Conservation (phyloP, 1,284 basidiomycete genomes). For the Termitomyces sp. region DNA sequence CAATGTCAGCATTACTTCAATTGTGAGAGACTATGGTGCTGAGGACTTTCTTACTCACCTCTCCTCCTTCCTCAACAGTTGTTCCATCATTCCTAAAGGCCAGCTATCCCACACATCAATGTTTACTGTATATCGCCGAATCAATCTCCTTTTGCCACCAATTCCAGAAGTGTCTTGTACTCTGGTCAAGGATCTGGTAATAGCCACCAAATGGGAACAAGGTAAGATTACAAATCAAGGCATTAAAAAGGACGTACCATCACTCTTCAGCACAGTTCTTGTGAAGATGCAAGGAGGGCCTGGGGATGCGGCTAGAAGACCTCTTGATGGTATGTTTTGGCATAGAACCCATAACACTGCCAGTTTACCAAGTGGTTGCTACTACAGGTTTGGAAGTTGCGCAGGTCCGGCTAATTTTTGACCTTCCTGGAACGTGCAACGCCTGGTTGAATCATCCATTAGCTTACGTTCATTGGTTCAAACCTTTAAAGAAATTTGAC, state of each 20-base stretch:
- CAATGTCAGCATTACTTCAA: neutral
- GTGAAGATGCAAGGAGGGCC: neutral
- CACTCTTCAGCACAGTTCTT: constrained; percentile 7
- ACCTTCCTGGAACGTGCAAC: neutral
- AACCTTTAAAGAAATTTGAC: constrained; percentile 2
- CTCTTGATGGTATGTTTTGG: constrained; percentile 5
- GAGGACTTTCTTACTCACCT: neutral
- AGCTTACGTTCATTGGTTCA: constrained; percentile 5
- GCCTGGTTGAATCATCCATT: no score
- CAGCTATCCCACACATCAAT: neutral
- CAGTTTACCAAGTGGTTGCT: no score
- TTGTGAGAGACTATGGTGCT: neutral
- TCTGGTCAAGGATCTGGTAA: neutral
- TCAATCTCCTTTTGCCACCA: constrained; percentile 2
- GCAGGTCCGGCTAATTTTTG: constrained; percentile 9
- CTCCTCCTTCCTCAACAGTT: neutral
- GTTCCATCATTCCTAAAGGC: neutral
- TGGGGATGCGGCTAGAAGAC: neutral
- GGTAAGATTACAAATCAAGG: neutral
- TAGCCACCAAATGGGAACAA: neutral
- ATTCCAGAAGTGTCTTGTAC: constrained; percentile 3
- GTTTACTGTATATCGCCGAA: constrained; percentile 6
- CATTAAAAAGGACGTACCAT: constrained; percentile 4
- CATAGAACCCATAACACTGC: constrained; percentile 4
- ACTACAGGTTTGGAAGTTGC: no score